phyloP scores from a whole-genome alignment of 805 yeast genomes.

The Kazachstania africana region DNA sequence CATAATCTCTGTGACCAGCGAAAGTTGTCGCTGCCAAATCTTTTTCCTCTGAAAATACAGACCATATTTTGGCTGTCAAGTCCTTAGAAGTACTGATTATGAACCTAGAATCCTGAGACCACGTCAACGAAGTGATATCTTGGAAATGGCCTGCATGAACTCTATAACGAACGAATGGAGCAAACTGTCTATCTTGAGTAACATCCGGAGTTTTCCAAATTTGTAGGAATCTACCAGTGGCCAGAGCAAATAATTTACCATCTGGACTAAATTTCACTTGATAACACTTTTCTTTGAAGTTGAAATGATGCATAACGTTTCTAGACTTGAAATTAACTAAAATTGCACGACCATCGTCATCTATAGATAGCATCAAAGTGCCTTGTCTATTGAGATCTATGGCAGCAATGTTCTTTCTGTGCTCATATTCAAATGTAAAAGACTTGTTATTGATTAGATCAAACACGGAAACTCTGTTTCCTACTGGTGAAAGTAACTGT shows the following conservation, averaged over 20 bases:
- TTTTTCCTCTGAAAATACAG: constrained; percentile 57
- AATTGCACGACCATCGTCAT: constrained; percentile 87
- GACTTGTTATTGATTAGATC: constrained; percentile 77
- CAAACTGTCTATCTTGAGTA: constrained; percentile 81
- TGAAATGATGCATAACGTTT: constrained; percentile 85
- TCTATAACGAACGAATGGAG: constrained; percentile 87
- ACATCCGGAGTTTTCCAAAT: constrained; percentile 86
- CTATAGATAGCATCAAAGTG: constrained; percentile 70
- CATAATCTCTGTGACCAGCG: constrained; percentile 88
- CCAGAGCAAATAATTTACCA: constrained; percentile 79
- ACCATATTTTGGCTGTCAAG: constrained; percentile 76
- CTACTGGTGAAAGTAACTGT: constrained; percentile 79
- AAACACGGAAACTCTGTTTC: constrained; percentile 82
- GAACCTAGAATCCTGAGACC: constrained; percentile 89
- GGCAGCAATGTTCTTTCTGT: constrained; percentile 68
- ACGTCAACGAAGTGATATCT: constrained; percentile 63
- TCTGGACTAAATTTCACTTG: constrained; percentile 80
- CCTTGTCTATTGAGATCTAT: constrained; percentile 78
- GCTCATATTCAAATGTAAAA: constrained; percentile 86
- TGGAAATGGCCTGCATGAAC: constrained; percentile 88
- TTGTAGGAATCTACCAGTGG: constrained; percentile 71
- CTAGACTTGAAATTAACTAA: constrained; percentile 75
- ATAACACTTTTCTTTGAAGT: constrained; percentile 67
- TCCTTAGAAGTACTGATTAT: constrained; percentile 81
- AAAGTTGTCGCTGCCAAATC: constrained; percentile 67